These are phyloP conservation scores for Eucalyptus brandiana DNA, from an alignment of 345 rosid species.

Conservation along the genomic window DNA sequence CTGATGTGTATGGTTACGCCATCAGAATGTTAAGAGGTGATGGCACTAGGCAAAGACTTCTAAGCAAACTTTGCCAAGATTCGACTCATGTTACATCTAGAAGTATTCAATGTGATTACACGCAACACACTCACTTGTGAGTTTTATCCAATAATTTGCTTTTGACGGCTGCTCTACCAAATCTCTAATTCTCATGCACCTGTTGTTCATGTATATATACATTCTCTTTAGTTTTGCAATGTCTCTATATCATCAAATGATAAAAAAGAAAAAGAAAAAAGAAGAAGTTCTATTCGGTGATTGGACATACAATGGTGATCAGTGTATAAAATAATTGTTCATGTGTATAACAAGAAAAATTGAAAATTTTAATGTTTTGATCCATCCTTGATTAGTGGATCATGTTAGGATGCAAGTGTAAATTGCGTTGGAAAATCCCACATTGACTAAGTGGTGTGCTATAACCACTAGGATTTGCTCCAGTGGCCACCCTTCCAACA, in stretches of 20 bases:
- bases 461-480: no score
- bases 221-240: background rate
- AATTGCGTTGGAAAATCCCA: no score
- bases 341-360: background rate
- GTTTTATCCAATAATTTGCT: background rate
- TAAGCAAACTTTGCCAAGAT: background rate
- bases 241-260: background rate
- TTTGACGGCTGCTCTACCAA: background rate
- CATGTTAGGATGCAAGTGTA: background rate
- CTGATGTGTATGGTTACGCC: background rate
- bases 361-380: background rate
- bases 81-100: background rate
- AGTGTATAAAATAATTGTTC: background rate
- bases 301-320: background rate
- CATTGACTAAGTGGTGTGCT: no score
- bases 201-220: background rate
- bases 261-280: rapidly evolving
- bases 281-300: background rate
- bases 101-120: background rate
- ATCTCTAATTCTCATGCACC: background rate
- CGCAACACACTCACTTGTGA: background rate
- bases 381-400: background rate
- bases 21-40: background rate
- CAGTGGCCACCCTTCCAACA: no score
- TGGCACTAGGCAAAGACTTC: background rate